These are phyloP conservation scores for Candida sp. DNA, from an alignment of 1,139 yeast genomes.

Conservation along the genomic window DNA sequence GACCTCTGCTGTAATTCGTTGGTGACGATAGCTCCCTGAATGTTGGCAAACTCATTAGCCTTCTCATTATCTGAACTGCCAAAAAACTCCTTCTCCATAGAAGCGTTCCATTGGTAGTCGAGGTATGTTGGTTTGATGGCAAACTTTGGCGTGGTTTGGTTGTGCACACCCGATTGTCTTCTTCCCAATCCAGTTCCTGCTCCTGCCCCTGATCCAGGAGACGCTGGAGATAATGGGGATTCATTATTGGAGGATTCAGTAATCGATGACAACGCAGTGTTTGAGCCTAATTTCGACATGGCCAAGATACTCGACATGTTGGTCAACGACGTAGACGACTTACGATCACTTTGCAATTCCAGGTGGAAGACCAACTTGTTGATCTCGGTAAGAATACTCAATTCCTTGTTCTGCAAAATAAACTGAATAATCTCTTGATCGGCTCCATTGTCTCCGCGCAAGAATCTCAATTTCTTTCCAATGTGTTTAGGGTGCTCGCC, in stretches of 20 bases:
- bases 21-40: constrained; percentile 45
- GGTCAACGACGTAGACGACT: constrained; percentile 40
- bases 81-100: constrained; percentile 12
- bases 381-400: constrained; percentile 41
- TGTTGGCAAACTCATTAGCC: constrained; percentile 20
- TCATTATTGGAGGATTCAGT: constrained; percentile 11
- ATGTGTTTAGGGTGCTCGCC: constrained; percentile 3
- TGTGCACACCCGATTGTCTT: constrained; percentile 32
- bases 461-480: constrained; percentile 36
- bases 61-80: constrained; percentile 9
- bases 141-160: constrained; percentile 31
- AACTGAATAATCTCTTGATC: constrained; percentile 37
- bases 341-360: constrained; percentile 36
- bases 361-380: constrained; percentile 39
- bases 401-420: constrained; percentile 39
- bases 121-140: constrained; percentile 35
- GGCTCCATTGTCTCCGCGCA: constrained; percentile 25
- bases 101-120: constrained; percentile 14
- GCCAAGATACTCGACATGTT: constrained; percentile 31
- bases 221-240: not conserved
- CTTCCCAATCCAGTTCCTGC: constrained; percentile 12
- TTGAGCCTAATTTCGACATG: constrained; percentile 27
- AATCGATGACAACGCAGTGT: constrained; percentile 25
- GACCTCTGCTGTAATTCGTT: constrained; percentile 44
- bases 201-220: too few relatives aligned